Percentiles rank a stretch among this genome's conserved stretches.
These are phyloP conservation scores for Stephania cephalantha DNA, from an alignment of 164 flowering plant genomes.

Conservation along the genomic window DNA sequence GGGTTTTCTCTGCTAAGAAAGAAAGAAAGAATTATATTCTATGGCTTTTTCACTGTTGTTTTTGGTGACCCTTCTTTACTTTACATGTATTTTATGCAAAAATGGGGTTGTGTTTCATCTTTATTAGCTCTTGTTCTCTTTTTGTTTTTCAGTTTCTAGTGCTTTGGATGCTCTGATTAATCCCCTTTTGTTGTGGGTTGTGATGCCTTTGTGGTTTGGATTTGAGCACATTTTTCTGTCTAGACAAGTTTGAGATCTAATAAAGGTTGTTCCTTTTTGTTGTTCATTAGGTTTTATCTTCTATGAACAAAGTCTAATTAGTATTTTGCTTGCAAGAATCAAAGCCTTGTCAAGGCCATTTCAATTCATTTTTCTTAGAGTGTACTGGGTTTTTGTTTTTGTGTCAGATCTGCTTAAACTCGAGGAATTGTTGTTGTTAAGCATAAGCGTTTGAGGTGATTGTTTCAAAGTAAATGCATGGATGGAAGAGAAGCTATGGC, in stretches of 20 bases:
- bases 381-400: neutral
- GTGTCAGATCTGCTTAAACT: neutral
- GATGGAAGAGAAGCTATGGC: slow-evolving; percentile 84
- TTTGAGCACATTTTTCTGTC: neutral
- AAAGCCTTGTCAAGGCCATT: neutral
- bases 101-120: neutral
- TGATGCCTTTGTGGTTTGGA: neutral
- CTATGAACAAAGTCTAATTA: neutral
- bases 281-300: neutral
- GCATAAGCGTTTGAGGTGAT: slow-evolving; percentile 7
- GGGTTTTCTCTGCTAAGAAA: neutral
- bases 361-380: too few relatives aligned
- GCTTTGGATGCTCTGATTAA: neutral
- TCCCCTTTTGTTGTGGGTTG: neutral
- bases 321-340: neutral
- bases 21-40: neutral
- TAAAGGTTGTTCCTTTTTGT: neutral
- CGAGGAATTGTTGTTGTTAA: neutral
- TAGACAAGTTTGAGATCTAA: slow-evolving; percentile 4
- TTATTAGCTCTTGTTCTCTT: neutral
- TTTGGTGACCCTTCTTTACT: neutral
- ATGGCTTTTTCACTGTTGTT: slow-evolving; percentile 4
- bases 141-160: neutral
- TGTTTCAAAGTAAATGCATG: slow-evolving; percentile 64
- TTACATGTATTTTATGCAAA: neutral